Conservation (phyloP, 345 rosid genomes). For the Pistacia integerrima region DNA sequence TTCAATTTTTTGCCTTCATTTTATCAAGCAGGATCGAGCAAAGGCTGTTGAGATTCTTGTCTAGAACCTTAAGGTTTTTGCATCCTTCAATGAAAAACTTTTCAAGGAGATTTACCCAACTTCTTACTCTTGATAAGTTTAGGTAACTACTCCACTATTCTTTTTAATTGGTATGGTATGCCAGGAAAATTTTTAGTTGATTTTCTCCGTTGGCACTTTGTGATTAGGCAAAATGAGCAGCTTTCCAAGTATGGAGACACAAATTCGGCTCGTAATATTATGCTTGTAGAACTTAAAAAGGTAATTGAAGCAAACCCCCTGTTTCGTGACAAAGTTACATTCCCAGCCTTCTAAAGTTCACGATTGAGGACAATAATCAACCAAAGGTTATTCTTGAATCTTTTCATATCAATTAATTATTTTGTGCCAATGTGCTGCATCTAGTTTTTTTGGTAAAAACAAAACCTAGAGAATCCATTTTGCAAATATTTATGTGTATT, state of each 20-base stretch:
- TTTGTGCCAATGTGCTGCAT: conserved; percentile 8
- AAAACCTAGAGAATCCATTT: not conserved
- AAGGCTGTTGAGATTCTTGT: conserved; percentile 84
- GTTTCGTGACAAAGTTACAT: too few species aligned
- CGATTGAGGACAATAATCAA: too few species aligned
- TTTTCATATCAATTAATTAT: too few species aligned
- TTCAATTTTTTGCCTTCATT: too few species aligned
- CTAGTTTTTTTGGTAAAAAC: not conserved
- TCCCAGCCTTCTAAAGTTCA: too few species aligned
- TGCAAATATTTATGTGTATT: not conserved
- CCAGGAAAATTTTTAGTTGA: conserved; percentile 14
- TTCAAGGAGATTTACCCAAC: conserved; percentile 77
- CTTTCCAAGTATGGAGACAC: conserved; percentile 85
- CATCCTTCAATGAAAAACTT: conserved; percentile 70
- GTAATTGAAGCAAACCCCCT: too few species aligned
- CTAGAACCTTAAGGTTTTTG: conserved; percentile 72
- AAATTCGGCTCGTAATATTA: conserved; percentile 65
- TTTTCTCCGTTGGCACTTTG: conserved; percentile 3
- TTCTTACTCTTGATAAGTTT: conserved; percentile 72
- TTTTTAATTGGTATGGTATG: conserved; percentile 5
- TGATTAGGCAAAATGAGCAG: conserved; percentile 73
- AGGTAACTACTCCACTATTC: conserved; percentile 43
- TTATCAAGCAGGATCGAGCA: conserved; percentile 46
- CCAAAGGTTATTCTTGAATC: too few species aligned
- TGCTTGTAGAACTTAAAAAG: conserved; percentile 72